Base-by-base conservation (phyloP, 208 protist genomes). In the Leptomonas seymouri region DNA sequence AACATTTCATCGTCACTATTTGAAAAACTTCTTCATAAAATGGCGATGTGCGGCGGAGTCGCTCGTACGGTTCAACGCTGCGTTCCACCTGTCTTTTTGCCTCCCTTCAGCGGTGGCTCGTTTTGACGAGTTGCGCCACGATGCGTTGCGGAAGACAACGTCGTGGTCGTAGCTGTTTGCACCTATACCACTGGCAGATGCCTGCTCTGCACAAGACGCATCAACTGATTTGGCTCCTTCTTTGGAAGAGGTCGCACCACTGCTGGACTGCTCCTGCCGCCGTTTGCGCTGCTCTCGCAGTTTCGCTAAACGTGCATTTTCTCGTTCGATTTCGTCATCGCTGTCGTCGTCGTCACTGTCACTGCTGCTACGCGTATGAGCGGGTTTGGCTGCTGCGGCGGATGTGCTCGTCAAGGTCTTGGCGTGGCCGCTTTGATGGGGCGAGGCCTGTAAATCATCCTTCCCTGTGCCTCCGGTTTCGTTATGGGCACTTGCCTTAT, bases 21-120 rank as follows among this genome's bases (percentile, higher is more conserved):
- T 88, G 63, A 92, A 92, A 73, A 82, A 75, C 42, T 76, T 74
- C 70, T 85, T 84, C 79, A 93, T 90, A 54, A 89, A 93, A 51
- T 90, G 77, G 36, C 71, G 58, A 59, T 78, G 87, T 7, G 80
- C 67, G 9, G 57, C 68, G 15, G 84, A 88, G 15, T 77, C 39
- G 56, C 88, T 83, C 9, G 77, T 83, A 67, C 80, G 74, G 66
- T 92, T 92, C 21, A 68, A 46, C 25, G 88, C 83, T 0, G 76
- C 61, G 50, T 76, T 69, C 87, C 87, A 92, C 69, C 84, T 86
- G 23, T 73, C 63, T 25, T 74, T 77, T 16, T 78, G 71, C 60
- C 74, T 83, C 28, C 74, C 48, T 44, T 44, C 65, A 4, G 70
- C 67, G 1, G 57, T 71, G 4, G 44, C 27, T 21, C 49, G 51